Evolutionary conservation across 352 stramenopile species (phyloP).

Genomic region (Phytophthora citrophthora): DNA sequence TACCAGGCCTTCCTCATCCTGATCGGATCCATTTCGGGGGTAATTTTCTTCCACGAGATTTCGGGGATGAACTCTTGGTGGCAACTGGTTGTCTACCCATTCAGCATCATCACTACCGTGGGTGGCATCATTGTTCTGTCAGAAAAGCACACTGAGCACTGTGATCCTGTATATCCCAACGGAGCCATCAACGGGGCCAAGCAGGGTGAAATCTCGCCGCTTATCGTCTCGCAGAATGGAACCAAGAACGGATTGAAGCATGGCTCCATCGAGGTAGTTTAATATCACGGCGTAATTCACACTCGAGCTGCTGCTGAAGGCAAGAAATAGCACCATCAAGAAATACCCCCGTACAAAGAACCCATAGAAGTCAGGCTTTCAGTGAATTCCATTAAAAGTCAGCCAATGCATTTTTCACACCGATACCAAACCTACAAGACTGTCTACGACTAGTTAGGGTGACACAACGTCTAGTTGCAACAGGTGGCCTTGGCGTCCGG

Average conservation of each 20-base stretch:
- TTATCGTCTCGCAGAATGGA: constrained; percentile 46
- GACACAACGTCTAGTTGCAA: constrained; percentile 43
- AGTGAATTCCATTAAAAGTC: constrained; percentile 12
- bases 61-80: constrained; percentile 84
- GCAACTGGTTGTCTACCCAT: constrained; percentile 76
- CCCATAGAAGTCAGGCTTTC: constrained; percentile 19
- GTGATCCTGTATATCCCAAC: constrained; percentile 38
- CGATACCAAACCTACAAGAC: constrained; percentile 17
- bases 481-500: constrained; percentile 62
- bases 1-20: constrained; percentile 88
- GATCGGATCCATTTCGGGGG: constrained; percentile 83
- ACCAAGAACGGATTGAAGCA: constrained; percentile 40
- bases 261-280: constrained; percentile 45
- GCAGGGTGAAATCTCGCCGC: constrained; percentile 53
- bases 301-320: constrained; percentile 8
- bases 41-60: constrained; percentile 91
- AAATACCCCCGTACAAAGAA: constrained; percentile 17
- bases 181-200: constrained; percentile 40
- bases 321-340: constrained; percentile 19
- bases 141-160: constrained; percentile 76
- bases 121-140: constrained; percentile 82
- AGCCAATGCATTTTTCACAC: constrained; percentile 27
- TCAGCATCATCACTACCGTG: constrained; percentile 82
- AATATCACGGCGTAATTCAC: constrained; percentile 7
- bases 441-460: constrained; percentile 15